Conservation (phyloP, 208 protist genomes). For the Giardia duodenalis region DNA sequence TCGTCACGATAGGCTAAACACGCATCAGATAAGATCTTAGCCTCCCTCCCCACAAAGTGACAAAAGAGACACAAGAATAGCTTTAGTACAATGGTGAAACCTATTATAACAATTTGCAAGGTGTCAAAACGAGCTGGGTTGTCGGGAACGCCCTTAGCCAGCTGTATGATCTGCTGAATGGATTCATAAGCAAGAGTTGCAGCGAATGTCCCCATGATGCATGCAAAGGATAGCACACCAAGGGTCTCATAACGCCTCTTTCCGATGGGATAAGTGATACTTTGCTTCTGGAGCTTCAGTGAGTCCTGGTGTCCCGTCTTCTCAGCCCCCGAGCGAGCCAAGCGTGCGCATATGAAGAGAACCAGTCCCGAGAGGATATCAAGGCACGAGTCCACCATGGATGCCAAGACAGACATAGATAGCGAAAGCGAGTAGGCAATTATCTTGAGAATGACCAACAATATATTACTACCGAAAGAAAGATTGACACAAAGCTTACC, state of each 20-base stretch:
- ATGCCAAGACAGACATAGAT: slow-evolving; percentile 38
- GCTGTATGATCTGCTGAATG: not conserved
- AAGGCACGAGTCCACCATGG: slow-evolving; percentile 40
- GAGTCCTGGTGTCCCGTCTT: not conserved
- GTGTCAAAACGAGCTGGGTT: not conserved
- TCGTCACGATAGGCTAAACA: slow-evolving; percentile 3
- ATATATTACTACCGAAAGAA: not conserved
- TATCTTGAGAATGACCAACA: not conserved
- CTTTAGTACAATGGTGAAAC: slow-evolving; percentile 20
- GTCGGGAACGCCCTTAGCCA: not conserved
- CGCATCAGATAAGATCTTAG: not conserved
- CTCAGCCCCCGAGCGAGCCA: not conserved
- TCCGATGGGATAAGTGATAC: not conserved
- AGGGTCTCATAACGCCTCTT: slow-evolving; percentile 23
- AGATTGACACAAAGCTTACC: not conserved
- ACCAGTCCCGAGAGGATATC: slow-evolving; percentile 41
- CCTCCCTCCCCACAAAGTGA: not conserved
- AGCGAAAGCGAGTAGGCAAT: slow-evolving; percentile 27
- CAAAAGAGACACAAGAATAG: not conserved
- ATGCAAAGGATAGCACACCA: slow-evolving; percentile 2
- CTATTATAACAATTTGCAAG: not conserved
- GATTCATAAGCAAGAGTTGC: not conserved
- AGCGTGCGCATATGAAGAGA: slow-evolving; percentile 28
- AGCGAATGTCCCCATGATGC: slow-evolving; percentile 1
- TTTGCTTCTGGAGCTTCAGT: not conserved